phyloP scores from a whole-genome alignment of 148 eudicot species.

The Mesembryanthemum crystallinum region DNA sequence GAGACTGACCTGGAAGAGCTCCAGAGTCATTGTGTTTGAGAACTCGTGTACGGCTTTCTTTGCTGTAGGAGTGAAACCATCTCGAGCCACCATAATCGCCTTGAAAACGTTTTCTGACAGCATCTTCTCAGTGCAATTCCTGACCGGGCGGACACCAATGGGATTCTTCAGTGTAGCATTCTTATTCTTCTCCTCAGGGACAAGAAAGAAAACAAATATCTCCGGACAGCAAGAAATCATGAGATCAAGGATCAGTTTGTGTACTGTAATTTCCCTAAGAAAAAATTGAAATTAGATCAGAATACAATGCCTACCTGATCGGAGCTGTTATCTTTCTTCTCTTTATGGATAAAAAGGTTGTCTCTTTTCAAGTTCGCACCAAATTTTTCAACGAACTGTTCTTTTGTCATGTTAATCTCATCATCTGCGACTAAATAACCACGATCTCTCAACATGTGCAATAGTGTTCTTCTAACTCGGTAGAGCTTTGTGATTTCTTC shows the following conservation, averaged over 20 bases:
- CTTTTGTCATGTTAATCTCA: conserved; percentile 54
- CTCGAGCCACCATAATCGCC: background rate
- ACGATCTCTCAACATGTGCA: conserved; percentile 70
- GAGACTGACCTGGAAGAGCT: background rate
- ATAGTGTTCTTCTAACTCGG: conserved; percentile 57
- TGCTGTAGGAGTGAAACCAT: background rate
- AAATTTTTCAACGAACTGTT: conserved; percentile 49
- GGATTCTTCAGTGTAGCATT: background rate
- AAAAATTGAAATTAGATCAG: no score
- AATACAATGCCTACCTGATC: conserved; percentile 46
- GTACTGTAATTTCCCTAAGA: no score
- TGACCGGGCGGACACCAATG: background rate
- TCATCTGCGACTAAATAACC: conserved; percentile 55
- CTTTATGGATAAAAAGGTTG: conserved; percentile 51
- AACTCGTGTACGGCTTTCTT: background rate
- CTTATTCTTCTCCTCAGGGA: background rate
- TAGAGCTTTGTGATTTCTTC: conserved; percentile 48
- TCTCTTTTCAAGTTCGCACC: conserved; percentile 63
- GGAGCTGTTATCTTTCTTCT: conserved; percentile 43
- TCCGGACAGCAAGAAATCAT: background rate
- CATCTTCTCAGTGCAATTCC: background rate
- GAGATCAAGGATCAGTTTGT: no score
- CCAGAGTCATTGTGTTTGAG: background rate
- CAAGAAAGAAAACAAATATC: background rate
- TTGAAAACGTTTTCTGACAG: background rate